These are phyloP conservation scores for Teunomyces barrocoloradensis DNA, from an alignment of 805 yeast species.

Conservation along the genomic window DNA sequence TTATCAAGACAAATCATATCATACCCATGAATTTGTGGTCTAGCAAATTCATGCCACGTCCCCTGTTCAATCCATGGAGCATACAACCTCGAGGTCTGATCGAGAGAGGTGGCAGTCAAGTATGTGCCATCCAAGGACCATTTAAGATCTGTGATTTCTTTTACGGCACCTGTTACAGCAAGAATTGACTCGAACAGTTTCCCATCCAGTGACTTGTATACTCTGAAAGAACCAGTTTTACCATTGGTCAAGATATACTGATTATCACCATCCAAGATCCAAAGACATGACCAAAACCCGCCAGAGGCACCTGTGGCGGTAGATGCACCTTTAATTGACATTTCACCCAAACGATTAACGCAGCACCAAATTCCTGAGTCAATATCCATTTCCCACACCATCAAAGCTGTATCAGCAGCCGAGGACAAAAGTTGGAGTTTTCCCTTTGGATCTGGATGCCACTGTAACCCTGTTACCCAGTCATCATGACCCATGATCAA, in stretches of 20 bases:
- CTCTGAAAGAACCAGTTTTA: constrained; percentile 88
- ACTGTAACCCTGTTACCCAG: constrained; percentile 83
- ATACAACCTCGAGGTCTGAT: constrained; percentile 87
- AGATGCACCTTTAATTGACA: constrained; percentile 93
- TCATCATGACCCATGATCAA: constrained; percentile 97
- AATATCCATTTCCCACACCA: constrained; percentile 90
- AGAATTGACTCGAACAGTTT: constrained; percentile 44
- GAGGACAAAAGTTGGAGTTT: constrained; percentile 68
- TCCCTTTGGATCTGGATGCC: constrained; percentile 57
- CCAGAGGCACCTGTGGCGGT: constrained; percentile 95
- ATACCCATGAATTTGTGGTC: constrained; percentile 98
- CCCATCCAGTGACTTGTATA: constrained; percentile 50
- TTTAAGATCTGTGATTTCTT: constrained; percentile 69
- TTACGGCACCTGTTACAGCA: constrained; percentile 75
- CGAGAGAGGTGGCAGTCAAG: constrained; percentile 75
- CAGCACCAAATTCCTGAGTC: constrained; percentile 90
- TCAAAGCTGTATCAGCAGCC: constrained; percentile 89
- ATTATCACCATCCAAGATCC: constrained; percentile 51
- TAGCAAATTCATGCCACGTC: constrained; percentile 87
- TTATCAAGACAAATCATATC: constrained; percentile 84
- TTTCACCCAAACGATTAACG: constrained; percentile 77
- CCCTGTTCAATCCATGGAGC: constrained; percentile 52
- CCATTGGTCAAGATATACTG: constrained; percentile 74
- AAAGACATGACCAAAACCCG: constrained; percentile 61
- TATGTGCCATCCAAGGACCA: constrained; percentile 73